These are phyloP conservation scores for Fusarium continuum DNA, from an alignment of 2,329 filamentous ascomycete genomes.

Conservation along the genomic window DNA sequence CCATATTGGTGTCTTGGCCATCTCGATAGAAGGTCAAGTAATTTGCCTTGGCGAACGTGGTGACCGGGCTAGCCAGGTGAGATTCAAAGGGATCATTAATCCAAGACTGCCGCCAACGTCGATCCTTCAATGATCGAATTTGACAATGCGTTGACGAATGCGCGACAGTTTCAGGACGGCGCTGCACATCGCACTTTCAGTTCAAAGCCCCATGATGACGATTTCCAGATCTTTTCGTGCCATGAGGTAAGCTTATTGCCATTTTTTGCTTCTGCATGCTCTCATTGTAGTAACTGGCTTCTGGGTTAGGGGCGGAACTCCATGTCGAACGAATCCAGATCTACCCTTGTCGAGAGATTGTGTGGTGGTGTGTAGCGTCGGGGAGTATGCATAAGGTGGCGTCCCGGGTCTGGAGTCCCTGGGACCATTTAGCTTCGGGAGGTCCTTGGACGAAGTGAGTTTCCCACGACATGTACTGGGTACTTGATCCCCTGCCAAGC, in stretches of 20 bases:
- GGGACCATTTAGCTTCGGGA: conserved; percentile 3
- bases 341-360: conserved; percentile 26
- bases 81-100: neutral
- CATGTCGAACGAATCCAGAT: conserved; percentile 25
- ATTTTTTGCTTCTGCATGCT: neutral
- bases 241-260: conserved; percentile 5
- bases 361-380: conserved; percentile 22
- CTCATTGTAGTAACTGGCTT: no score
- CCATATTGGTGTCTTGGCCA: conserved; percentile 4
- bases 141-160: conserved; percentile 28
- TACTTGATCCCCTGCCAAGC: conserved; percentile 25
- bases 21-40: conserved; percentile 10
- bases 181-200: neutral
- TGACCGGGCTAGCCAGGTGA: neutral
- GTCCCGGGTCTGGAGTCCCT: conserved; percentile 11
- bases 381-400: conserved; percentile 31
- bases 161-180: conserved; percentile 1
- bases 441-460: neutral
- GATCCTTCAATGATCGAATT: conserved; percentile 30
- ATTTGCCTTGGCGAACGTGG: neutral
- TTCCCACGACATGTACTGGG: conserved; percentile 6
- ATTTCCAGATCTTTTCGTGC: conserved; percentile 18
- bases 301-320: conserved; percentile 4
- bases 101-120: neutral
- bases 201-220: neutral